These are phyloP conservation scores for Globisporangium viniferum DNA, from an alignment of 352 stramenopile species.

Conservation along the genomic window DNA sequence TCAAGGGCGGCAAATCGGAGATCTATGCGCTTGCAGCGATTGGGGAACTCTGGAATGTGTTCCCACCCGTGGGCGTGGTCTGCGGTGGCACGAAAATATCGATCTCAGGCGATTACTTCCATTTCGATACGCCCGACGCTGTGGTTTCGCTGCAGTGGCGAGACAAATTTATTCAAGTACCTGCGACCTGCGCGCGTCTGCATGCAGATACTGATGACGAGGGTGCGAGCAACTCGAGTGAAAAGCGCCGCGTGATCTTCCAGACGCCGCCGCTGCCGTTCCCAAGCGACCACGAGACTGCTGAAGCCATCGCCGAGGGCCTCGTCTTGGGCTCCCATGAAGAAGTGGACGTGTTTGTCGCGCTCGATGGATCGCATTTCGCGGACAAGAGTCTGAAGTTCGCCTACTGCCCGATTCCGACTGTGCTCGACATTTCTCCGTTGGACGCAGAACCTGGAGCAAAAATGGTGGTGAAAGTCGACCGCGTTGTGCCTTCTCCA, in stretches of 20 bases:
- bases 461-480: slow-evolving; percentile 21
- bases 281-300: slow-evolving; percentile 18
- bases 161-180: slow-evolving; percentile 29
- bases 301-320: slow-evolving; percentile 23
- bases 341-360: slow-evolving; percentile 50
- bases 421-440: slow-evolving; percentile 20
- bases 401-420: slow-evolving; percentile 21
- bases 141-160: slow-evolving; percentile 44
- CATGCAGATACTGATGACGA: neutral
- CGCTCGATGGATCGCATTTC: slow-evolving; percentile 49
- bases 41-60: slow-evolving; percentile 32
- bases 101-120: slow-evolving; percentile 45
- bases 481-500: slow-evolving; percentile 13
- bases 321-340: slow-evolving; percentile 28
- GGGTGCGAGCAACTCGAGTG: slow-evolving; percentile 11
- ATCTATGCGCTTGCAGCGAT: slow-evolving; percentile 30
- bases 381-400: slow-evolving; percentile 31
- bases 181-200: slow-evolving; percentile 27
- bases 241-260: slow-evolving; percentile 44
- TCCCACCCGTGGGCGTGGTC: slow-evolving; percentile 34
- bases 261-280: slow-evolving; percentile 39
- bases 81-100: slow-evolving; percentile 47
- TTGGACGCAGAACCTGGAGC: slow-evolving; percentile 19
- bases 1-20: slow-evolving; percentile 12
- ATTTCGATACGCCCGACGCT: slow-evolving; percentile 57